Conservation (phyloP, 2,329 filamentous ascomycete species). For the Biscogniauxia marginata region DNA sequence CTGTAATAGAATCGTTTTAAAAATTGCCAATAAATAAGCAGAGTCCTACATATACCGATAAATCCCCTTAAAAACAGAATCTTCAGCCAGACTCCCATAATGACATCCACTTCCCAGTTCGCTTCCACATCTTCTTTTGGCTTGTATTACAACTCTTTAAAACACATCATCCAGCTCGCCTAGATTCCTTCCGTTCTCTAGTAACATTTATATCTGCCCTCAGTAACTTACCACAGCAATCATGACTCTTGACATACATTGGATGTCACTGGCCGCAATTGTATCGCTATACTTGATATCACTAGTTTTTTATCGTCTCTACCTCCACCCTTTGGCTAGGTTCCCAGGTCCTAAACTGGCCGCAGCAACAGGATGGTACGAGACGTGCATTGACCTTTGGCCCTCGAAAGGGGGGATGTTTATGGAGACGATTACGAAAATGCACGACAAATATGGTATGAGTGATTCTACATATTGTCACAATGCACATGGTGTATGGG, state of each 20-base stretch:
- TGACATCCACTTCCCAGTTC: too few relatives aligned
- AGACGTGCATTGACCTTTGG: conserved; percentile 8
- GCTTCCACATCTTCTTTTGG: too few relatives aligned
- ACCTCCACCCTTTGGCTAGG: conserved; percentile 8
- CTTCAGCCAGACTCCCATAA: too few relatives aligned
- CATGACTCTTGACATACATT: neutral
- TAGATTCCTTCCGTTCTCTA: too few relatives aligned
- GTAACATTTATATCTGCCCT: neutral
- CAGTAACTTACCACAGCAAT: neutral
- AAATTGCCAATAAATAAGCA: too few relatives aligned
- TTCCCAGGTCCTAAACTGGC: conserved; percentile 12
- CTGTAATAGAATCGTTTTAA: too few relatives aligned
- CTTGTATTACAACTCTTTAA: too few relatives aligned
- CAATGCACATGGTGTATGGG: too few relatives aligned
- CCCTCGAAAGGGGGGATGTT: neutral
- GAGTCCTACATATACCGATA: too few relatives aligned
- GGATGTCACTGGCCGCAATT: neutral
- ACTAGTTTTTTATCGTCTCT: conserved; percentile 10
- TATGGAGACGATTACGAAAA: conserved; percentile 1
- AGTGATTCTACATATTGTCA: neutral
- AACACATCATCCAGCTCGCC: too few relatives aligned
- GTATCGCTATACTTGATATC: neutral
- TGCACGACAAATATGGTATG: conserved; percentile 17
- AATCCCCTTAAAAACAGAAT: too few relatives aligned
- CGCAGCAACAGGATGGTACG: conserved; percentile 9